A percentile compares a stretch with the other conserved stretches of the same genome.
phyloP scores from a whole-genome alignment of 2,329 filamentous ascomycete species.

The Penicillium janthinellum region DNA sequence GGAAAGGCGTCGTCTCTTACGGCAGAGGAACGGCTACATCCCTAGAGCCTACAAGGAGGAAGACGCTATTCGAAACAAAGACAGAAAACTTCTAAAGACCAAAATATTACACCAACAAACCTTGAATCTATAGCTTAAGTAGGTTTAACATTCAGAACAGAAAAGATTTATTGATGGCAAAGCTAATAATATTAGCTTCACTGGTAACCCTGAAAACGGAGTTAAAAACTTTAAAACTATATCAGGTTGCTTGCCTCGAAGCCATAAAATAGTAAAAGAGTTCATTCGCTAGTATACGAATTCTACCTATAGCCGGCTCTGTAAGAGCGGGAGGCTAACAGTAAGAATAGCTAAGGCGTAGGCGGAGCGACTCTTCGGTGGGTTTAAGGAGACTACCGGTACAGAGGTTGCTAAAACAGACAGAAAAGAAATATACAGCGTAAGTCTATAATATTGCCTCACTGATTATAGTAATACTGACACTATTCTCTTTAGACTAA shows the following conservation, averaged over 20 bases:
- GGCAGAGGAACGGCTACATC: too few species aligned
- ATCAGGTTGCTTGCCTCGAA: not conserved
- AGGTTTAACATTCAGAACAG: not conserved
- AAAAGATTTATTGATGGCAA: not conserved
- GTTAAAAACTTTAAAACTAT: not conserved
- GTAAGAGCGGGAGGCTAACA: not conserved
- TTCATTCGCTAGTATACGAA: not conserved
- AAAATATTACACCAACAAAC: too few species aligned
- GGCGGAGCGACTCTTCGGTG: not conserved
- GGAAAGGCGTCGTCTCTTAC: too few species aligned
- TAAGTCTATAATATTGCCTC: too few species aligned
- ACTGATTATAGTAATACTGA: too few species aligned
- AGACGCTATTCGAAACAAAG: not conserved
- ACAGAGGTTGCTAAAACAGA: too few species aligned
- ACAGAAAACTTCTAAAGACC: not conserved
- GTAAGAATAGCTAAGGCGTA: not conserved
- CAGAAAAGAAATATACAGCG: too few species aligned
- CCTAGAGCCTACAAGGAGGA: not conserved
- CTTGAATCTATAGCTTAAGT: not conserved
- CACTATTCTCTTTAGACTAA: too few species aligned
- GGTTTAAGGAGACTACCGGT: not conserved
- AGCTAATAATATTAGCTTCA: not conserved
- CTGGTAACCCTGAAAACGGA: not conserved
- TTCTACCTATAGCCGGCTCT: not conserved
- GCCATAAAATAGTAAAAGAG: not conserved